A percentile compares a stretch with the other conserved stretches of the same genome.
These are phyloP conservation scores for Xylaria intraflava DNA, from an alignment of 495 filamentous ascomycete species.

Conservation along the genomic window DNA sequence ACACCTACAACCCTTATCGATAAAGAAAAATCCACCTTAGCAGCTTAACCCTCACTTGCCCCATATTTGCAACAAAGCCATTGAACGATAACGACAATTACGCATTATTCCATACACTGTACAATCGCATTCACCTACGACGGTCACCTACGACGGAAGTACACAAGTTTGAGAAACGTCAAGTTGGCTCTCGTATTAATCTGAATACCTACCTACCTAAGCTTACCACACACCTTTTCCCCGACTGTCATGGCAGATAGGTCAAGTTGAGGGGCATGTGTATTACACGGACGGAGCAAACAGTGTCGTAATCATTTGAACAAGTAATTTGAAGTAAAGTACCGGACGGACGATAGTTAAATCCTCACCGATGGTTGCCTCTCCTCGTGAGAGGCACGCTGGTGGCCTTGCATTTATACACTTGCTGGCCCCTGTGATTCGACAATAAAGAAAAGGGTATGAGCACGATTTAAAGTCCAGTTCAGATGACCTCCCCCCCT, in stretches of 20 bases:
- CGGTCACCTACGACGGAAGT: too few relatives aligned
- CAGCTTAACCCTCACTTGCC: background rate
- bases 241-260: too few relatives aligned
- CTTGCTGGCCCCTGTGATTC: background rate
- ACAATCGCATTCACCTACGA: too few relatives aligned
- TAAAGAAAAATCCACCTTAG: background rate
- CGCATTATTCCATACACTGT: too few relatives aligned
- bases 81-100: too few relatives aligned
- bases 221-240: too few relatives aligned
- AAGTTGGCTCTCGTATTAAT: too few relatives aligned
- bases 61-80: too few relatives aligned
- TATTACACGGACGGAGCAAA: too few relatives aligned
- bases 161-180: too few relatives aligned
- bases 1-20: constrained; percentile 10
- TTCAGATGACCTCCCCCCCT: background rate
- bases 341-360: background rate
- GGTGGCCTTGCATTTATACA: constrained; percentile 10
- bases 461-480: constrained; percentile 4
- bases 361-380: background rate
- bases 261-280: too few relatives aligned
- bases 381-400: background rate
- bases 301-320: background rate
- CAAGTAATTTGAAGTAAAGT: background rate
- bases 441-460: constrained; percentile 10
- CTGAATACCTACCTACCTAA: background rate